phyloP scores from a whole-genome alignment of 306 rosid species.

The Crotalaria pallida region DNA sequence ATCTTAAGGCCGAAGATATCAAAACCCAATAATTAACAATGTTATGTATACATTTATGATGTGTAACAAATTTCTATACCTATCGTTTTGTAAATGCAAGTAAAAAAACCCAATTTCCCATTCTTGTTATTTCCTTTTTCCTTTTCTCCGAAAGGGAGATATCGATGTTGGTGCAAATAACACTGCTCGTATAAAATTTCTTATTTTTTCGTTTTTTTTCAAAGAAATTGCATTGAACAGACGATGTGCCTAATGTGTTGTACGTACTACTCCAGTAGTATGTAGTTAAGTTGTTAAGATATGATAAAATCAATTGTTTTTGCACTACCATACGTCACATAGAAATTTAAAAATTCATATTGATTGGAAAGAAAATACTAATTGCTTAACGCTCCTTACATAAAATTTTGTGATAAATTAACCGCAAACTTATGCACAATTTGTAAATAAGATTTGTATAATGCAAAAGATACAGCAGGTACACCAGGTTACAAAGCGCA shows the following conservation, averaged over 20 bases:
- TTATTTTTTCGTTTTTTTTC: background rate
- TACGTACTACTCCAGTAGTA: too few relatives aligned
- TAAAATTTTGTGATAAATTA: background rate
- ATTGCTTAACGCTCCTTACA: background rate
- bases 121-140: too few relatives aligned
- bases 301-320: background rate
- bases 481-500: background rate
- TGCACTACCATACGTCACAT: background rate
- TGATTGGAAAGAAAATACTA: background rate
- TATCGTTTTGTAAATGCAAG: too few relatives aligned
- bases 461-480: background rate
- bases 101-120: too few relatives aligned
- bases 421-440: background rate
- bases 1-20: too few relatives aligned
- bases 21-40: too few relatives aligned
- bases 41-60: too few relatives aligned
- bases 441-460: background rate
- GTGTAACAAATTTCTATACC: too few relatives aligned
- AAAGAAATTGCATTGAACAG: background rate
- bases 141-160: too few relatives aligned
- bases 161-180: too few relatives aligned
- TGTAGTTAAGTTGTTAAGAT: too few relatives aligned
- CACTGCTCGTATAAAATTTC: too few relatives aligned
- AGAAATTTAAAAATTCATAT: background rate
- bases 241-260: background rate